Evolutionary conservation across 345 rosid genomes (phyloP).

Genomic region (Heritiera littoralis): DNA sequence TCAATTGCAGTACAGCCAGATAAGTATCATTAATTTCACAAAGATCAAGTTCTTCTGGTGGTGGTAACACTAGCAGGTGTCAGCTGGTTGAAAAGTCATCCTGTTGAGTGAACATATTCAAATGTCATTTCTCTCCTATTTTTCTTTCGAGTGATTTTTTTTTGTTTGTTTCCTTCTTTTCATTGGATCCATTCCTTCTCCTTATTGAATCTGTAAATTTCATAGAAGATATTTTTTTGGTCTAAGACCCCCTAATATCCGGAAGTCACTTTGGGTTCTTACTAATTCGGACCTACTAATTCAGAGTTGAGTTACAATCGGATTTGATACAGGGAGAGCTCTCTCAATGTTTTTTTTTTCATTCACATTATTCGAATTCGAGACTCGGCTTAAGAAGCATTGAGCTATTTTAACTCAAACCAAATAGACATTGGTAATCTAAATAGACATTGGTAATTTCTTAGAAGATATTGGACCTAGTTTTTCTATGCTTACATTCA

Average conservation of each 20-base stretch:
- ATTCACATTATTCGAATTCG: too few relatives aligned
- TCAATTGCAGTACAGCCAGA: constrained; percentile 12
- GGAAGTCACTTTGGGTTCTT: too few relatives aligned
- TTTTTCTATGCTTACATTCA: not conserved
- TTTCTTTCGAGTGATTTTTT: not conserved
- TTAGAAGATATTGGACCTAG: not conserved
- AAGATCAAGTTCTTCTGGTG: constrained; percentile 3
- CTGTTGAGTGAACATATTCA: constrained; percentile 16
- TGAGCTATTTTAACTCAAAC: too few relatives aligned
- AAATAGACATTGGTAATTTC: not conserved
- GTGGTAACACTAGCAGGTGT: constrained; percentile 16
- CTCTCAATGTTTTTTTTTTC: too few relatives aligned
- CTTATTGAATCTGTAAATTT: constrained; percentile 30
- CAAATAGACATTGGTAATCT: not conserved
- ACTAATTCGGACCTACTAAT: too few relatives aligned
- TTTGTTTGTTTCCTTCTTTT: not conserved
- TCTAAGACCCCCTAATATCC: too few relatives aligned
- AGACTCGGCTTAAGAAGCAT: too few relatives aligned
- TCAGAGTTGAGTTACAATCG: too few relatives aligned
- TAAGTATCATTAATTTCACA: constrained; percentile 16
- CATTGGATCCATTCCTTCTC: constrained; percentile 14
- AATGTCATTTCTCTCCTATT: not conserved
- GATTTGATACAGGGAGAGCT: too few relatives aligned
- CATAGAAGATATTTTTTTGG: not conserved
- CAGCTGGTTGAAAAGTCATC: constrained; percentile 26